Percentiles rank a stretch among this genome's conserved stretches.
phyloP scores from a whole-genome alignment of 345 rosid species.

The Citrus maxima region DNA sequence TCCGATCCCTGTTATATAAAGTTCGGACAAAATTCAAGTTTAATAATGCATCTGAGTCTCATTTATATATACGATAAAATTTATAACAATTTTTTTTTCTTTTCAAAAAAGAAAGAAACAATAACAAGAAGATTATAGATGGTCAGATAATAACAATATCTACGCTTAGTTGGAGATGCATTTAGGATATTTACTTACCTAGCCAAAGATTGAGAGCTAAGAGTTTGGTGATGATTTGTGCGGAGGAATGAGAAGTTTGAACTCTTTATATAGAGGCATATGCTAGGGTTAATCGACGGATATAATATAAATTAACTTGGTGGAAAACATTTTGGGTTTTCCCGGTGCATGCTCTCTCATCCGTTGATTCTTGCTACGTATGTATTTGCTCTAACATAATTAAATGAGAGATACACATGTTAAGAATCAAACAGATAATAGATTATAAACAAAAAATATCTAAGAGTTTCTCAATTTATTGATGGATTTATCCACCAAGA shows the following conservation, averaged over 20 bases:
- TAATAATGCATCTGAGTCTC: neutral
- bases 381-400: neutral
- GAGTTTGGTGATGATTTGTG: neutral
- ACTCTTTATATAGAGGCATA: neutral
- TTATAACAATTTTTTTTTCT: neutral
- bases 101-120: no score
- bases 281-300: neutral
- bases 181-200: neutral
- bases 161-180: neutral
- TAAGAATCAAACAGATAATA: neutral
- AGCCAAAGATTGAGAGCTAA: neutral
- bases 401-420: neutral
- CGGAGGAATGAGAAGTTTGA: neutral
- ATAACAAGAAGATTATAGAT: no score
- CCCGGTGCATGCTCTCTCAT: neutral
- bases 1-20: neutral
- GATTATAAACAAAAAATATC: no score
- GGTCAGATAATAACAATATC: neutral
- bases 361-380: neutral
- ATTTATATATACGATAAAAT: no score
- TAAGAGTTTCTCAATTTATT: neutral
- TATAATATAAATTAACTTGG: neutral
- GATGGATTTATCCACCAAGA: constrained; percentile 27
- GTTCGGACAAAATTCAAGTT: neutral
- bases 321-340: neutral